These are phyloP conservation scores for Tetrastigma voinierianum DNA, from an alignment of 164 flowering plant species.

Conservation along the genomic window DNA sequence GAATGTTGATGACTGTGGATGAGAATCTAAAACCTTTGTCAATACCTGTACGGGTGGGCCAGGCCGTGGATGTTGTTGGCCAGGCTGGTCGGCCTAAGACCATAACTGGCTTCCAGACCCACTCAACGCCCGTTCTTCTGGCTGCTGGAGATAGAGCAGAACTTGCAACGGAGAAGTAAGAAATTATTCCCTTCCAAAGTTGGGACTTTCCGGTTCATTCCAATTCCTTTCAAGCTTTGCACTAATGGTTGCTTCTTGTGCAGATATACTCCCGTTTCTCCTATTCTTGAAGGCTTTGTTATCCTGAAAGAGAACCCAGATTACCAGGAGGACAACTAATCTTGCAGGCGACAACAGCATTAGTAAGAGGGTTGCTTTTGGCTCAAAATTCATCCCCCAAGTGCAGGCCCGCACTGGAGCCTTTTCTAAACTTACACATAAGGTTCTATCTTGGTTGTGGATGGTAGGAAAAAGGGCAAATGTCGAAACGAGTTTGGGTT, in stretches of 20 bases:
- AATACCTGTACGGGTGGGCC: conserved; percentile 96
- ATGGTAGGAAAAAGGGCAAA: too few relatives aligned
- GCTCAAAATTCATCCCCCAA: too few relatives aligned
- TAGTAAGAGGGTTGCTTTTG: too few relatives aligned
- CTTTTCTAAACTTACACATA: too few relatives aligned
- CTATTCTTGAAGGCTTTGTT: conserved; percentile 93
- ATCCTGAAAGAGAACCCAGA: conserved; percentile 95
- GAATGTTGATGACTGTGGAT: conserved; percentile 94
- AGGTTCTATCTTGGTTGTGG: too few relatives aligned
- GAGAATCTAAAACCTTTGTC: conserved; percentile 83
- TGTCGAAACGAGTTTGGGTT: too few relatives aligned
- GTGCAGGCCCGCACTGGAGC: too few relatives aligned
- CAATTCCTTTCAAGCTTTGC: not conserved
- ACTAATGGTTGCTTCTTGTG: conserved; percentile 8
- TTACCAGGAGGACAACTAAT: conserved; percentile 62
- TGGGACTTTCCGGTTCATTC: not conserved
- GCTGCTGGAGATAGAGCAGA: conserved; percentile 98
- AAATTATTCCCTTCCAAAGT: not conserved
- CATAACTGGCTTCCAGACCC: conserved; percentile 97
- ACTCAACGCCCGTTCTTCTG: conserved; percentile 93
- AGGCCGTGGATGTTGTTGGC: conserved; percentile 98
- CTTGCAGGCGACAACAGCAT: not conserved
- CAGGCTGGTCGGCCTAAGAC: conserved; percentile 98
- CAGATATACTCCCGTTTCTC: conserved; percentile 85
- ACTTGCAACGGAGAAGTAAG: conserved; percentile 89